These are phyloP conservation scores for Canariomyces notabilis DNA, from an alignment of 2,329 filamentous ascomycete genomes.

Conservation along the genomic window DNA sequence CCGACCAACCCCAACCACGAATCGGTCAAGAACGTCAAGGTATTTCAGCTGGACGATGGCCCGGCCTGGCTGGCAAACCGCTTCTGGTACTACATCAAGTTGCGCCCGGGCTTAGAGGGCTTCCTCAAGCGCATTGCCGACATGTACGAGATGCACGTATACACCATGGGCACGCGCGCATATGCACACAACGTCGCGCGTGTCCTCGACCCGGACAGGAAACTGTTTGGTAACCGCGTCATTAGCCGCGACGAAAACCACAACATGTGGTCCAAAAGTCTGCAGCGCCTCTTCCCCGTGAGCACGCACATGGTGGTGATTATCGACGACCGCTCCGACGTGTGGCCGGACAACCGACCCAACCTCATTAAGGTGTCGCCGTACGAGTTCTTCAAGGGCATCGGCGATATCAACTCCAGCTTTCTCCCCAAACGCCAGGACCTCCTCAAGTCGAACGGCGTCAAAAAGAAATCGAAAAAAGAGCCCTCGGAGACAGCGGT, in stretches of 20 bases:
- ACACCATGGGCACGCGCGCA: conserved; percentile 98
- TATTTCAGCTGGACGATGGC: conserved; percentile 88
- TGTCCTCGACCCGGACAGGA: conserved; percentile 85
- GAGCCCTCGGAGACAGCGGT: neutral
- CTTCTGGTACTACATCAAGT: conserved; percentile 98
- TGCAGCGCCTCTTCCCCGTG: conserved; percentile 88
- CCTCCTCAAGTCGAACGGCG: conserved; percentile 34
- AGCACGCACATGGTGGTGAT: conserved; percentile 99
- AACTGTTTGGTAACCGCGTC: conserved; percentile 88
- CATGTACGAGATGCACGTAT: conserved; percentile 93
- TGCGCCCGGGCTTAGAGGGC: conserved; percentile 76
- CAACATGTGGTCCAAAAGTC: conserved; percentile 81
- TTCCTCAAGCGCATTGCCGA: conserved; percentile 75
- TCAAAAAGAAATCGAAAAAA: conserved; percentile 9
- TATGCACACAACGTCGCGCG: conserved; percentile 89
- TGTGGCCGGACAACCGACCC: conserved; percentile 84
- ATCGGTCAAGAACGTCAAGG: conserved; percentile 80
- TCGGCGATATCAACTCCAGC: conserved; percentile 97
- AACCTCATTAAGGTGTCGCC: conserved; percentile 93
- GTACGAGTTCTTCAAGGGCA: conserved; percentile 97
- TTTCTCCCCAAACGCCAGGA: conserved; percentile 78
- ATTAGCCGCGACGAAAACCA: conserved; percentile 97
- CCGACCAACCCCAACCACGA: conserved; percentile 84
- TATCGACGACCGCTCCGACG: conserved; percentile 93
- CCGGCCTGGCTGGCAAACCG: conserved; percentile 62